Evolutionary conservation across 2,329 filamentous ascomycete species (phyloP).

Genomic region (Alternaria incomplexa): DNA sequence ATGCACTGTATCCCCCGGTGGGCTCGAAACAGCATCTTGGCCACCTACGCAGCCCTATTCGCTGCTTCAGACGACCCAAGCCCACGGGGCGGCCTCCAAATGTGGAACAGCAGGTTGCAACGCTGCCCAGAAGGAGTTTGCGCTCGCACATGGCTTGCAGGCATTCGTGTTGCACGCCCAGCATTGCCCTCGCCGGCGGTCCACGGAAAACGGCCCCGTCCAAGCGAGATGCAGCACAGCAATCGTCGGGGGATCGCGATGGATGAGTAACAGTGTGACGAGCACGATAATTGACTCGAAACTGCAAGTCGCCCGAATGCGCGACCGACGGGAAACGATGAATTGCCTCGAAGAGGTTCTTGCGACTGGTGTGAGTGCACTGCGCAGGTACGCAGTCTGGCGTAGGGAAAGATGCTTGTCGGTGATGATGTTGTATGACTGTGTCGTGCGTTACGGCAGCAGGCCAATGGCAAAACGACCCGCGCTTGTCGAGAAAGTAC

Average conservation of each 20-base stretch:
- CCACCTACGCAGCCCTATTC: constrained; percentile 11
- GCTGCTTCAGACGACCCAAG: constrained; percentile 15
- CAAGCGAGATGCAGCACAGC: constrained; percentile 8
- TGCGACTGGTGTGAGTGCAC: constrained; percentile 16
- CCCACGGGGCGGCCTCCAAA: constrained; percentile 20
- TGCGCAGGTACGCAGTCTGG: constrained; percentile 22
- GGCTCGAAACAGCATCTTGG: constrained; percentile 2
- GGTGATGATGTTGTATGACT: constrained; percentile 42
- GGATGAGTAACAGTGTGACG: constrained; percentile 23
- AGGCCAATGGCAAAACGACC: constrained; percentile 23
- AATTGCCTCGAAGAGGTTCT: constrained; percentile 11
- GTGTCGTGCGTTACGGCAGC: constrained; percentile 17
- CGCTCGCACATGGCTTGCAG: constrained; percentile 17
- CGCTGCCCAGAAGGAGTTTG: constrained; percentile 24
- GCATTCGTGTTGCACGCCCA: constrained; percentile 7
- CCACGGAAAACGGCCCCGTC: constrained; percentile 15
- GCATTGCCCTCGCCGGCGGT: constrained; percentile 11
- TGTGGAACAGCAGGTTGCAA: constrained; percentile 32
- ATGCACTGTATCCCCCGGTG: constrained; percentile 30
- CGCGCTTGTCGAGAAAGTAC: constrained; percentile 11
- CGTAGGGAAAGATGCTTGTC: constrained; percentile 7
- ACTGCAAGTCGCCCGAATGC: constrained; percentile 9
- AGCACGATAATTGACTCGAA: constrained; percentile 28
- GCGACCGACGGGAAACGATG: constrained; percentile 15
- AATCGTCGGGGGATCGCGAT: background rate